A percentile compares a stretch with the other conserved stretches of the same genome.
Conservation (phyloP, 2,329 filamentous ascomycete genomes). For the Exophiala spinifera region DNA sequence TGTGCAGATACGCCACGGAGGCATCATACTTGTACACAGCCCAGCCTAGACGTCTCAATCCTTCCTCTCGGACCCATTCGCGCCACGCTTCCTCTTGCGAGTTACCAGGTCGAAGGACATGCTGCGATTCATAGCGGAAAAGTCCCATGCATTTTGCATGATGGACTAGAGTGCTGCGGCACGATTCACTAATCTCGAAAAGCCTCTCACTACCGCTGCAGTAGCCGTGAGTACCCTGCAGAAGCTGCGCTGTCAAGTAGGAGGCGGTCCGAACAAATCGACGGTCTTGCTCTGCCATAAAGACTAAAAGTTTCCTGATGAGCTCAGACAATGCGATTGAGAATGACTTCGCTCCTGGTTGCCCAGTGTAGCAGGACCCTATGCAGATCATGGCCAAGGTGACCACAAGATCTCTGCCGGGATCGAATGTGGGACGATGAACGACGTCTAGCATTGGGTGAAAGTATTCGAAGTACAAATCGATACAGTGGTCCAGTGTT, state of each 20-base stretch:
- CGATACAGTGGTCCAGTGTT: slow-evolving; percentile 14
- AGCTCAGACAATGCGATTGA: slow-evolving; percentile 5
- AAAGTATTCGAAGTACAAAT: slow-evolving; percentile 13
- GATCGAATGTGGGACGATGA: slow-evolving; percentile 15
- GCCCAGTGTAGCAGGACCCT: slow-evolving; percentile 14
- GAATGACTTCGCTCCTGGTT: slow-evolving; percentile 7
- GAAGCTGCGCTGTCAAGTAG: slow-evolving; percentile 8
- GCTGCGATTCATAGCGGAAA: too few species aligned
- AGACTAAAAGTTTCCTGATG: slow-evolving; percentile 1
- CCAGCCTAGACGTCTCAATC: slow-evolving; percentile 8
- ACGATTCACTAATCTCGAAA: slow-evolving; percentile 10
- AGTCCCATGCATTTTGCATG: slow-evolving; percentile 10
- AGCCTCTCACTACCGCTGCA: slow-evolving; percentile 7
- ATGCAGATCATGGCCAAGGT: slow-evolving; percentile 5
- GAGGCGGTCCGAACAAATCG: slow-evolving; percentile 3
- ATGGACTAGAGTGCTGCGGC: background rate
- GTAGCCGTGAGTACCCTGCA: slow-evolving; percentile 11
- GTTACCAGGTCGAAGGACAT: background rate
- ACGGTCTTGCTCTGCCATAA: slow-evolving; percentile 11
- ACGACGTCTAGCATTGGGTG: slow-evolving; percentile 2
- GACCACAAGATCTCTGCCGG: background rate
- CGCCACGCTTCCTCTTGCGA: background rate
- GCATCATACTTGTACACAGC: slow-evolving; percentile 11
- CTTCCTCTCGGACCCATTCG: slow-evolving; percentile 1
- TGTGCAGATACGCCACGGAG: slow-evolving; percentile 7